phyloP scores from a whole-genome alignment of 1,284 basidiomycete species.

The Cutaneotrichosporon sp. region DNA sequence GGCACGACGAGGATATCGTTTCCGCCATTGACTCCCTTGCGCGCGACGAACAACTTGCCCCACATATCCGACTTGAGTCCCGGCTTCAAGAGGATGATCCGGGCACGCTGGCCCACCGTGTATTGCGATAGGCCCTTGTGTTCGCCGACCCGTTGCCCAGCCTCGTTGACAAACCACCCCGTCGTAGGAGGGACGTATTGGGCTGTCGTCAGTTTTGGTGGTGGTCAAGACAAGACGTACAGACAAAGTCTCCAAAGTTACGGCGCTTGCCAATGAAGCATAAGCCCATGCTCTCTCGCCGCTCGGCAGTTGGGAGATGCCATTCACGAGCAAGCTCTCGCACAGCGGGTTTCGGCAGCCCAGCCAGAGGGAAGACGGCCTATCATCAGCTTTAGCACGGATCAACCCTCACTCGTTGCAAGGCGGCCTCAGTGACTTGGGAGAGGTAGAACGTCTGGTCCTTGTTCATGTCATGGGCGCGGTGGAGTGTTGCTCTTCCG shows the following conservation, averaged over 20 bases:
- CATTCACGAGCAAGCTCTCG: conserved; percentile 70
- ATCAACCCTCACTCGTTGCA: conserved; percentile 52
- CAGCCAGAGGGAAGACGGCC: conserved; percentile 75
- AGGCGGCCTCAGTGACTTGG: conserved; percentile 65
- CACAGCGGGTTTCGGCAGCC: conserved; percentile 67
- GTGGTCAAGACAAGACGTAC: conserved; percentile 54
- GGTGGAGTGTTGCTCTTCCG: conserved; percentile 62
- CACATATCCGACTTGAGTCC: conserved; percentile 61
- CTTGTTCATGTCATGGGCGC: conserved; percentile 68
- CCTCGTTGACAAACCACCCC: conserved; percentile 62
- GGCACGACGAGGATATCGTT: conserved; percentile 69
- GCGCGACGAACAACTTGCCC: conserved; percentile 70
- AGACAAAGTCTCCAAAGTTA: conserved; percentile 71
- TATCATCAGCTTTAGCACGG: conserved; percentile 39
- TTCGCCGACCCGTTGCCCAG: conserved; percentile 60
- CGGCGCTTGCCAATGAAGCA: conserved; percentile 88
- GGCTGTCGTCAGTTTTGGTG: conserved; percentile 55
- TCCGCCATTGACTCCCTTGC: conserved; percentile 65
- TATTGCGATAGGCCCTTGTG: conserved; percentile 84
- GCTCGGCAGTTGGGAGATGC: conserved; percentile 70
- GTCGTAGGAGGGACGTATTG: conserved; percentile 73
- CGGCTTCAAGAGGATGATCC: conserved; percentile 58
- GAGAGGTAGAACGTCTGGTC: conserved; percentile 95
- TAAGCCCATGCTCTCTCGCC: conserved; percentile 92
- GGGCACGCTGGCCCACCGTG: conserved; percentile 79